phyloP scores from a whole-genome alignment of 176 grass and related monocot genomes.

The Bonia amplexicaulis region DNA sequence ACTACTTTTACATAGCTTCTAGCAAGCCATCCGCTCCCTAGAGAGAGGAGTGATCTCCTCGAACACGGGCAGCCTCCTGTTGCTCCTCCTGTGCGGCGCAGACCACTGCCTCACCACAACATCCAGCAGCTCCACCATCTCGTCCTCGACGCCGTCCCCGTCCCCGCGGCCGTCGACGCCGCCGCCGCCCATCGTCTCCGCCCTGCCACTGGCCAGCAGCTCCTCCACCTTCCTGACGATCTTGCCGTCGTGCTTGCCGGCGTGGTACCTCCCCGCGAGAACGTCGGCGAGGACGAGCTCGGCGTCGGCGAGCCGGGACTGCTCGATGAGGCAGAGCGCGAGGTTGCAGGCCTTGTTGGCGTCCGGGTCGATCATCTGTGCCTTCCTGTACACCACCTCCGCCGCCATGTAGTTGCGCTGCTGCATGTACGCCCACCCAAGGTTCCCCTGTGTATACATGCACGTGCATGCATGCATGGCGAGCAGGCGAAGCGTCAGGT shows the following conservation, averaged over 20 bases:
- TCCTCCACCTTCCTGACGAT: slow-evolving; percentile 50
- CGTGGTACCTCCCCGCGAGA: slow-evolving; percentile 25
- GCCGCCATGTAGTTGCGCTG: slow-evolving; percentile 70
- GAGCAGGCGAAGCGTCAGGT: not conserved
- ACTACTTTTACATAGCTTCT: not conserved
- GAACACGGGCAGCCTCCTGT: slow-evolving; percentile 69
- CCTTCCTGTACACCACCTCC: slow-evolving; percentile 82
- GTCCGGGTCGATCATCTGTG: slow-evolving; percentile 83
- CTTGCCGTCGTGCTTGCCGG: slow-evolving; percentile 37
- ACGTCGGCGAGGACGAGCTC: slow-evolving; percentile 44
- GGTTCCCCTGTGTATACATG: slow-evolving; percentile 49
- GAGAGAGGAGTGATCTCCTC: slow-evolving; percentile 55
- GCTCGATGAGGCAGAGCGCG: slow-evolving; percentile 64
- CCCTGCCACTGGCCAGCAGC: slow-evolving; percentile 42
- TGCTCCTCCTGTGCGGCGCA: slow-evolving; percentile 44
- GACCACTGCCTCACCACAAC: slow-evolving; percentile 43
- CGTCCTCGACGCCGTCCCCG: slow-evolving; percentile 17
- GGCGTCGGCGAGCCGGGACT: slow-evolving; percentile 53
- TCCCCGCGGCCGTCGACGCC: not conserved
- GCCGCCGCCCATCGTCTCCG: not conserved
- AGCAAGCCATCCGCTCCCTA: slow-evolving; percentile 57
- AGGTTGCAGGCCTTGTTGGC: slow-evolving; percentile 90
- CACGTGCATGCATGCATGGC: not conserved
- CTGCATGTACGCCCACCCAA: slow-evolving; percentile 95
- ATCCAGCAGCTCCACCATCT: slow-evolving; percentile 58